phyloP scores from a whole-genome alignment of 2,329 filamentous ascomycete species.

The Penicillium verrucosum region DNA sequence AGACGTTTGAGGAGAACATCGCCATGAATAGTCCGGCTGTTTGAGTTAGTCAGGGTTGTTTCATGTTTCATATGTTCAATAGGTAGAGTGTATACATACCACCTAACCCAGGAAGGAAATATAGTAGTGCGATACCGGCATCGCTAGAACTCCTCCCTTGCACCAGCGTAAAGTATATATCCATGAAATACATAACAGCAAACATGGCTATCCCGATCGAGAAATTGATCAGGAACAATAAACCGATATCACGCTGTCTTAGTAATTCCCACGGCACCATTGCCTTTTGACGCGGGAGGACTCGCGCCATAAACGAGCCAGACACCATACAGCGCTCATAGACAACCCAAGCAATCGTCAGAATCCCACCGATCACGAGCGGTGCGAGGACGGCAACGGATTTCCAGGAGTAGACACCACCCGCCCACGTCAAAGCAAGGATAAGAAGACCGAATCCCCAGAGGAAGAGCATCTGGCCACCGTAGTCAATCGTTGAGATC shows the following conservation, averaged over 20 bases:
- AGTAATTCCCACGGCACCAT: background rate
- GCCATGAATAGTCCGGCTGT: background rate
- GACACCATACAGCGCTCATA: background rate
- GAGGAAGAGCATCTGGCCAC: background rate
- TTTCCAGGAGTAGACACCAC: background rate
- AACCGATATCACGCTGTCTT: background rate
- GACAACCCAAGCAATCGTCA: background rate
- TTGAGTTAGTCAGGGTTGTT: background rate
- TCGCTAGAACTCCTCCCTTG: background rate
- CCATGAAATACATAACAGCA: background rate
- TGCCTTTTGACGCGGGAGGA: background rate
- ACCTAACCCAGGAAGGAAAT: background rate
- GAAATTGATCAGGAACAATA: background rate
- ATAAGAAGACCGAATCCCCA: constrained; percentile 2
- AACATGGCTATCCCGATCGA: background rate
- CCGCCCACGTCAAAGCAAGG: background rate
- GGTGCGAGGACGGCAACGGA: background rate
- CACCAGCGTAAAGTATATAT: background rate
- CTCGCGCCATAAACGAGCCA: background rate
- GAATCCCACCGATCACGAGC: background rate
- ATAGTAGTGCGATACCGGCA: background rate
- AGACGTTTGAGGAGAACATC: background rate
- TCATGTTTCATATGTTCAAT: too few relatives aligned
- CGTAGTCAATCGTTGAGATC: background rate
- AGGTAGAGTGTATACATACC: background rate